phyloP scores from a whole-genome alignment of 345 rosid species.

The Corchorus olitorius region DNA sequence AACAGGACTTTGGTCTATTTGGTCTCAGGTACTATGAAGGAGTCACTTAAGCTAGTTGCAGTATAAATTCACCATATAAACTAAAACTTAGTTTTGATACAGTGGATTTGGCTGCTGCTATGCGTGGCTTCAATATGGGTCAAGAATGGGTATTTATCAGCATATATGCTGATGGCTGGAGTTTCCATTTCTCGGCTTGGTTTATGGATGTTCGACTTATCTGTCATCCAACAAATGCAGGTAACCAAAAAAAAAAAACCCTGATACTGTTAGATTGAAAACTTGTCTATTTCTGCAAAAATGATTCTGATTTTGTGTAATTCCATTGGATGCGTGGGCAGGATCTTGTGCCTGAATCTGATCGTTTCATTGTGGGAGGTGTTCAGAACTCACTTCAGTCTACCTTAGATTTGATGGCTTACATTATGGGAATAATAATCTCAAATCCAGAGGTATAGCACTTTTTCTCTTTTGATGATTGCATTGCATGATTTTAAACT shows the following conservation, averaged over 20 bases:
- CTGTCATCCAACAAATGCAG: constrained; percentile 93
- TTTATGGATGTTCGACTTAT: constrained; percentile 83
- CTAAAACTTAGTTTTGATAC: constrained; percentile 19
- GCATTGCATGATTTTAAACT: background rate
- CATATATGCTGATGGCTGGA: constrained; percentile 84
- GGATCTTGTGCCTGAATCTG: constrained; percentile 83
- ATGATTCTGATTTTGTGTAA: too few relatives aligned
- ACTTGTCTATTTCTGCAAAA: too few relatives aligned
- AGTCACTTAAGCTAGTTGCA: background rate
- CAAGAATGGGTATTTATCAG: constrained; percentile 36
- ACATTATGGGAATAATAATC: constrained; percentile 73
- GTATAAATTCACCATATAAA: too few relatives aligned
- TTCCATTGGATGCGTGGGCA: constrained; percentile 2
- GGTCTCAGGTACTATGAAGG: constrained; percentile 65
- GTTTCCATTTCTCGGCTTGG: constrained; percentile 89
- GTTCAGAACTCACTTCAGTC: constrained; percentile 92
- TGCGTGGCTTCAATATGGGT: constrained; percentile 74
- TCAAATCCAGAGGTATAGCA: constrained; percentile 81
- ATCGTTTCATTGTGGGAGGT: constrained; percentile 87
- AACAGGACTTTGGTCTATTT: constrained; percentile 88
- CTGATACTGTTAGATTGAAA: too few relatives aligned
- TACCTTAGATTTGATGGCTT: constrained; percentile 58
- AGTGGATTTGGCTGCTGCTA: constrained; percentile 72
- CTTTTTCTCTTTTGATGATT: too few relatives aligned
- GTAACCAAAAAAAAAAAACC: constrained; percentile 21